Evolutionary conservation across 805 yeast species (phyloP), one percentile per base, ranked within the genome.

Genomic region (Clavispora santaluciae): DNA sequence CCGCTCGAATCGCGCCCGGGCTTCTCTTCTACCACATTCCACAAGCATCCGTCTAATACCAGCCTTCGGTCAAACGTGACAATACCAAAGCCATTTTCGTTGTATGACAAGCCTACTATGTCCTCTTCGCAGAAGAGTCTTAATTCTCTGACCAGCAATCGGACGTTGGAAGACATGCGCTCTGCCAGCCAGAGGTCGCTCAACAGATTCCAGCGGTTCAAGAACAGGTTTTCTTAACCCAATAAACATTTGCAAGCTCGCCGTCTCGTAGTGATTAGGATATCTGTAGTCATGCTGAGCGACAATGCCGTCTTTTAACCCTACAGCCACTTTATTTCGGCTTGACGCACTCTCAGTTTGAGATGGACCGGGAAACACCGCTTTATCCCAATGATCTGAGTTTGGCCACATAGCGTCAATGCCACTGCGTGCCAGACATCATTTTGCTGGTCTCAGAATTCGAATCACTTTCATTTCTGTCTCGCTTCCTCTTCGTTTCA

Each of bases 71-170:
- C 35, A n/a, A 42, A 45, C 26, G 41, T 43, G 29, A 63, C 67
- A 1, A 43, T 56, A 7, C 64, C 66, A 9, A 50, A 59, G 36
- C 64, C 66, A 16, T 57, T 57, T 41, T 50, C 54, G 4, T 42
- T 52, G 21, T 52, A 52, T 41, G 55, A 61, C 46, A 60, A 62
- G 46, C 75, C 74, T 2, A 69, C 75, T 8, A 56, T 69, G 3
- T 64, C 73, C 7, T 63, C 69, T 33, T 60, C 66, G 3, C 70
- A 64, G 41, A 66, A 66, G 45, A 40, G 50, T 24, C 39, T 51
- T 10, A 45, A 42, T 11, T 25, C 25, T 28, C 36, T 48, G 18
- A 7, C 30, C 5, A 35, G 30, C 30, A 24, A 10, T 6, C 29
- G 29, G n/a, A 10, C 33, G 21, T 20, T 26, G 13, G 28, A 25